These are phyloP conservation scores for Diutina sp. DNA, from an alignment of 1,139 yeast genomes.

Conservation along the genomic window DNA sequence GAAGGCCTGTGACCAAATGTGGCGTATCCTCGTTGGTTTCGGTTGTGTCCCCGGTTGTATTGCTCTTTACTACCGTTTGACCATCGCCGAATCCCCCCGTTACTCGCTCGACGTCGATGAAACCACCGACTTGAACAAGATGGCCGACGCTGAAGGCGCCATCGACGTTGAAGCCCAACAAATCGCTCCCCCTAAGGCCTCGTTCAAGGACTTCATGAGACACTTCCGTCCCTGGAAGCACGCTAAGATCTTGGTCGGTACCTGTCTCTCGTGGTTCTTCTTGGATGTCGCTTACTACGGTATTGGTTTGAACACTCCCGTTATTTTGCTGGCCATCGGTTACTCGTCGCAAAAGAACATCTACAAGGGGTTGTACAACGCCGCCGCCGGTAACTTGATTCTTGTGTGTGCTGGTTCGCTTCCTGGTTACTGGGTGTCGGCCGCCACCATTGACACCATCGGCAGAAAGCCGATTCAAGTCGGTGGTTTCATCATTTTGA, in stretches of 20 bases:
- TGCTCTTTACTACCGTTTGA: slow-evolving; percentile 80
- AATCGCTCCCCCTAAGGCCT: slow-evolving; percentile 43
- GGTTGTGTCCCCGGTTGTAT: slow-evolving; percentile 81
- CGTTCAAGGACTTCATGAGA: slow-evolving; percentile 42
- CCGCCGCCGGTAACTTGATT: slow-evolving; percentile 83
- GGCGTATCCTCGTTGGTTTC: slow-evolving; percentile 81
- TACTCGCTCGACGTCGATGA: slow-evolving; percentile 63
- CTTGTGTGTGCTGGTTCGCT: slow-evolving; percentile 83
- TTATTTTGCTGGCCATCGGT: slow-evolving; percentile 77
- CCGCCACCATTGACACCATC: slow-evolving; percentile 60
- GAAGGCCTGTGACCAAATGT: slow-evolving; percentile 81
- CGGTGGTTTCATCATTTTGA: slow-evolving; percentile 58
- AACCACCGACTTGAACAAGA: slow-evolving; percentile 44
- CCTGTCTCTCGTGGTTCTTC: slow-evolving; percentile 95
- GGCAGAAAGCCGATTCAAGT: slow-evolving; percentile 80
- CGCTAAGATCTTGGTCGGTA: slow-evolving; percentile 76
- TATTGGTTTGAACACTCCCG: slow-evolving; percentile 66
- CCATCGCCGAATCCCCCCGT: slow-evolving; percentile 91
- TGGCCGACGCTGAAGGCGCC: slow-evolving; percentile 42
- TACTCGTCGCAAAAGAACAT: slow-evolving; percentile 42
- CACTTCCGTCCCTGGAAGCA: slow-evolving; percentile 88
- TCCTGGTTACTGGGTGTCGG: slow-evolving; percentile 83
- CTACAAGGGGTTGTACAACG: slow-evolving; percentile 52
- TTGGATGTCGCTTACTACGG: slow-evolving; percentile 95
- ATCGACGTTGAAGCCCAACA: slow-evolving; percentile 34